These are phyloP conservation scores for Larix kaempferi DNA, from an alignment of 75 land plant genomes.

Conservation along the genomic window DNA sequence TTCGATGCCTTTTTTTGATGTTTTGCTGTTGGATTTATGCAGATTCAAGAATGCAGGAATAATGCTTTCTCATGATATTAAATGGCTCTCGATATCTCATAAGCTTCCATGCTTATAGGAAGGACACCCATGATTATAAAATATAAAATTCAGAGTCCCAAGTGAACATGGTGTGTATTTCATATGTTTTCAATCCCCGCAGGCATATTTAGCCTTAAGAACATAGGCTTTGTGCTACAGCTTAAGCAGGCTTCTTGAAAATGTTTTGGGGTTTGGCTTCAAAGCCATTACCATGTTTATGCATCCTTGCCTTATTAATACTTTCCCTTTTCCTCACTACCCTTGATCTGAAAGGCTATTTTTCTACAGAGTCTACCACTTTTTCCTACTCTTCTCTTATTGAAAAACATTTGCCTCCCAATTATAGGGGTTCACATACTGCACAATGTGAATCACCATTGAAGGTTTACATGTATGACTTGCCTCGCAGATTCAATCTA, in stretches of 20 bases:
- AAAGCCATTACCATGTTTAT: conserved; percentile 8
- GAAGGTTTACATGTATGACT: conserved; percentile 79
- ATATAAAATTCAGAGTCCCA: neutral
- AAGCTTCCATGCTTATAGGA: neutral
- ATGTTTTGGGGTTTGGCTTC: conserved; percentile 4
- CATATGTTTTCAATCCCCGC: neutral
- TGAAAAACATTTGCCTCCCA: neutral
- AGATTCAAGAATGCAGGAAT: neutral
- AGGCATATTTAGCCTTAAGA: neutral
- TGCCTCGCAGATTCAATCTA: conserved; percentile 74
- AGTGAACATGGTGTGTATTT: neutral
- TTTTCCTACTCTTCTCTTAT: conserved; percentile 7
- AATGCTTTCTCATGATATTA: neutral
- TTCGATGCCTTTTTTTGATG: neutral
- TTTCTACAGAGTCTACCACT: conserved; percentile 2
- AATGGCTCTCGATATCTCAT: neutral
- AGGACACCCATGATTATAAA: neutral
- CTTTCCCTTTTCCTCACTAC: conserved; percentile 4
- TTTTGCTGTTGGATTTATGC: neutral
- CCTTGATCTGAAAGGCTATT: conserved; percentile 10
- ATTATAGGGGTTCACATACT: neutral
- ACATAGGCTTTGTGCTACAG: neutral
- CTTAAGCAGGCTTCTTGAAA: neutral
- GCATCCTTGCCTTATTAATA: conserved; percentile 8
- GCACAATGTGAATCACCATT: conserved; percentile 22